These are phyloP conservation scores for Vanilla planifolia DNA, from an alignment of 106 monocot genomes.

Conservation along the genomic window DNA sequence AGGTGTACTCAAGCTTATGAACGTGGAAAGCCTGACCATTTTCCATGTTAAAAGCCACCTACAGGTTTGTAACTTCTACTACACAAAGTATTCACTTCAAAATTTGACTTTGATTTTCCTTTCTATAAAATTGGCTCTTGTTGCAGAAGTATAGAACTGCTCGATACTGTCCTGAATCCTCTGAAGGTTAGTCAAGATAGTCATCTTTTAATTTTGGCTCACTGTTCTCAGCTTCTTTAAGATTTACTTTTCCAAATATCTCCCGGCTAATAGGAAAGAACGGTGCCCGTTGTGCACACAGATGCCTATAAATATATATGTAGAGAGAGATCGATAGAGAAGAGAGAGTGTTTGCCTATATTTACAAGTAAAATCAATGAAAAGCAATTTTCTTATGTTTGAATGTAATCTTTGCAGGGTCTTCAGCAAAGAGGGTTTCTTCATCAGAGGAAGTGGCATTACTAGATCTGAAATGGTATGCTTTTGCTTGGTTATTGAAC, in stretches of 20 bases:
- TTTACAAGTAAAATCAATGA: neutral
- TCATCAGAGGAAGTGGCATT: slow-evolving; percentile 37
- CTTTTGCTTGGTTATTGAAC: neutral
- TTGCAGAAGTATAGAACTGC: slow-evolving; percentile 71
- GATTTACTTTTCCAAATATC: neutral
- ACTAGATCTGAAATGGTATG: slow-evolving; percentile 56
- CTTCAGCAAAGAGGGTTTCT: slow-evolving; percentile 39
- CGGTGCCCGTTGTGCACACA: too few relatives aligned
- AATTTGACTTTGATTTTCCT: neutral
- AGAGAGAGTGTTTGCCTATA: neutral
- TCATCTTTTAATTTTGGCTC: neutral
- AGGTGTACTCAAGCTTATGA: slow-evolving; percentile 87
- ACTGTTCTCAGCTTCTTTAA: neutral
- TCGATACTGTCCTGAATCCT: slow-evolving; percentile 41
- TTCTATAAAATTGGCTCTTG: slow-evolving; percentile 5
- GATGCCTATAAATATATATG: too few relatives aligned
- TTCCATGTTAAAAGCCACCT: slow-evolving; percentile 96
- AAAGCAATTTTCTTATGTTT: neutral
- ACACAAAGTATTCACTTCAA: neutral
- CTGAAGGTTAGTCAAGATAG: slow-evolving; percentile 35
- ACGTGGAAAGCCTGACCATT: slow-evolving; percentile 77
- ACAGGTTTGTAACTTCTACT: slow-evolving; percentile 40
- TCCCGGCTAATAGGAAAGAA: neutral
- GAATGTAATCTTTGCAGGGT: slow-evolving; percentile 28
- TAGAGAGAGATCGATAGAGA: neutral